Evolutionary conservation across 805 yeast species (phyloP).

Genomic region (Candida rishiriensis): DNA sequence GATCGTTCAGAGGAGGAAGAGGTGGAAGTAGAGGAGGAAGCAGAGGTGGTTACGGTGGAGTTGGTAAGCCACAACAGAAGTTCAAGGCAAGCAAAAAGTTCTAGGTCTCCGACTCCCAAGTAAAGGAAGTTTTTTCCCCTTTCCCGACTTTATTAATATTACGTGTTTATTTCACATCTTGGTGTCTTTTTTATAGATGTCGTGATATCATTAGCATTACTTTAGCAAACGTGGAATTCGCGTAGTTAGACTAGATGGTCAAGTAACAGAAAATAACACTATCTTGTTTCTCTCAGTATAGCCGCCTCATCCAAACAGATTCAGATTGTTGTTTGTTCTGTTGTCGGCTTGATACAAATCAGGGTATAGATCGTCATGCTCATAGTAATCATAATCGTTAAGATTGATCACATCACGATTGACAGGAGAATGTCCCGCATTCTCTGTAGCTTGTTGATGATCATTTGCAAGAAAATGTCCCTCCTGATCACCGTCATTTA

Average conservation of each 20-base stretch:
- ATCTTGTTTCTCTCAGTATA: no score
- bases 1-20: neutral
- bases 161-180: no score
- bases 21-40: conserved; percentile 2
- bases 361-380: conserved; percentile 16
- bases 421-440: neutral
- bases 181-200: no score
- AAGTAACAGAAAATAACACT: neutral
- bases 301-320: conserved; percentile 12
- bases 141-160: no score
- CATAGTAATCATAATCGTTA: conserved; percentile 19
- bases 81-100: conserved; percentile 60
- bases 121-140: no score
- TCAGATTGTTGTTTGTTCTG: conserved; percentile 7
- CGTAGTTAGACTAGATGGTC: neutral
- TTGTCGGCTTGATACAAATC: conserved; percentile 13
- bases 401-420: neutral
- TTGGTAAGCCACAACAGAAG: conserved; percentile 37
- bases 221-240: no score
- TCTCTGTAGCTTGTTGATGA: neutral
- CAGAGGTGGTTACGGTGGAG: conserved; percentile 14
- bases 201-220: no score
- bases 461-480: neutral
- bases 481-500: neutral
- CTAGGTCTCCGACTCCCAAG: conserved; percentile 19